Percentiles rank a stretch among this genome's conserved stretches.
phyloP scores from a whole-genome alignment of 2,329 filamentous ascomycete genomes.

The Aspergillus neotritici region DNA sequence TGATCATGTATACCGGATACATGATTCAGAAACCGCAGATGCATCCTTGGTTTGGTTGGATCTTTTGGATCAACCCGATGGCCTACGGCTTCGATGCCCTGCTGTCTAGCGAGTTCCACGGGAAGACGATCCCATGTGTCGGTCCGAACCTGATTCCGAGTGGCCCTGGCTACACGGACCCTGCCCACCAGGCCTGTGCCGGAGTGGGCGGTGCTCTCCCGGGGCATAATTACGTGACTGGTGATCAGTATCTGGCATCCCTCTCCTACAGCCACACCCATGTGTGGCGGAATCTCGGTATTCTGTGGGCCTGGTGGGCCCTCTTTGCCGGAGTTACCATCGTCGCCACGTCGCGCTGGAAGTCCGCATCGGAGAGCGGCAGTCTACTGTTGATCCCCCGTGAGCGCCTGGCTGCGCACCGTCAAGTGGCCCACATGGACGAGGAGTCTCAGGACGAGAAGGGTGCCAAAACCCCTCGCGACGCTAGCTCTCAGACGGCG shows the following conservation, averaged over 20 bases:
- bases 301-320: constrained; percentile 59
- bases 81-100: constrained; percentile 37
- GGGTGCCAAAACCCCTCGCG: constrained; percentile 13
- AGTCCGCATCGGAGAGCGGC: constrained; percentile 47
- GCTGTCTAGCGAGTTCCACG: constrained; percentile 34
- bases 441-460: constrained; percentile 45
- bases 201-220: constrained; percentile 52
- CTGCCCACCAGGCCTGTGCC: constrained; percentile 32
- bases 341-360: constrained; percentile 53
- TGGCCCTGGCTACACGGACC: constrained; percentile 28
- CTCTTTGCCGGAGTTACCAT: constrained; percentile 57
- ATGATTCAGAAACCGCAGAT: constrained; percentile 44
- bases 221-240: constrained; percentile 48
- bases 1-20: constrained; percentile 40
- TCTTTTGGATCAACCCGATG: constrained; percentile 37
- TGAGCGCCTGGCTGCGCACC: constrained; percentile 46
- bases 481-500: constrained; percentile 14
- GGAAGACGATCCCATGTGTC: constrained; percentile 32
- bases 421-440: constrained; percentile 34
- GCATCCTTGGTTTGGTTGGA: constrained; percentile 51
- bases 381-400: constrained; percentile 57
- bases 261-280: constrained; percentile 51
- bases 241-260: constrained; percentile 54
- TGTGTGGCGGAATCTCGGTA: constrained; percentile 58
- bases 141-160: constrained; percentile 31